phyloP scores from a whole-genome alignment of 2,329 filamentous ascomycete species.

The Fusarium pininemorale region DNA sequence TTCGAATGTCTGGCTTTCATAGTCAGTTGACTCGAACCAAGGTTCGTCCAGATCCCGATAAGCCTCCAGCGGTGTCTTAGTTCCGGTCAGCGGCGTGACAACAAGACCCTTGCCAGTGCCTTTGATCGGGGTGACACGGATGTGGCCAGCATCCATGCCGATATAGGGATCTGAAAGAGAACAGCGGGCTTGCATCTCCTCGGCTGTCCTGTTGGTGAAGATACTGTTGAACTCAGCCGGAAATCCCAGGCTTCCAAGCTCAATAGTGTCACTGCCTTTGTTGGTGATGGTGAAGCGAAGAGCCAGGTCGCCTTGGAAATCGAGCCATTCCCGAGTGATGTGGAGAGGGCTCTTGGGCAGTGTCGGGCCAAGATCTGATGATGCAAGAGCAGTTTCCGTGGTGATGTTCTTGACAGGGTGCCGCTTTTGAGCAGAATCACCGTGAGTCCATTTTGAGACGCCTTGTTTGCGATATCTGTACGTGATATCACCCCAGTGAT shows the following conservation, averaged over 20 bases:
- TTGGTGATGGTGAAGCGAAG: constrained; percentile 63
- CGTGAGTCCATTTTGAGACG: constrained; percentile 53
- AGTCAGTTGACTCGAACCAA: constrained; percentile 50
- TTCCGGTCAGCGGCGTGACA: constrained; percentile 61
- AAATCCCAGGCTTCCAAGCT: constrained; percentile 66
- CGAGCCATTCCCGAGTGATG: constrained; percentile 62
- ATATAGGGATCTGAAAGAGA: constrained; percentile 68
- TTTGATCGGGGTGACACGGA: constrained; percentile 61
- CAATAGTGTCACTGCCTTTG: constrained; percentile 50
- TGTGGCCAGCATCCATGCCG: constrained; percentile 66
- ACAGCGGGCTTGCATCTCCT: constrained; percentile 60
- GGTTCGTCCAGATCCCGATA: constrained; percentile 63
- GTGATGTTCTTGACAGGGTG: constrained; percentile 36
- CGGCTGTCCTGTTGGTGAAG: constrained; percentile 60
- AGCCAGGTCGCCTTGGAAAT: constrained; percentile 58
- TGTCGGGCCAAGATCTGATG: constrained; percentile 53
- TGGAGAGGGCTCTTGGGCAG: constrained; percentile 52
- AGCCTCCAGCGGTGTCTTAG: constrained; percentile 59
- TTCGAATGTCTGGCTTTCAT: constrained; percentile 66
- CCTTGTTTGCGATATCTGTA: constrained; percentile 60
- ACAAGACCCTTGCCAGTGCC: constrained; percentile 64
- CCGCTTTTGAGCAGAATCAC: constrained; percentile 56
- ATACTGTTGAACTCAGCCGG: constrained; percentile 71
- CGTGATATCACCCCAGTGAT: constrained; percentile 68
- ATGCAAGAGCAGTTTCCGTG: constrained; percentile 45